Conservation (phyloP, 75 land plant species). For the Cunninghamia lanceolata region DNA sequence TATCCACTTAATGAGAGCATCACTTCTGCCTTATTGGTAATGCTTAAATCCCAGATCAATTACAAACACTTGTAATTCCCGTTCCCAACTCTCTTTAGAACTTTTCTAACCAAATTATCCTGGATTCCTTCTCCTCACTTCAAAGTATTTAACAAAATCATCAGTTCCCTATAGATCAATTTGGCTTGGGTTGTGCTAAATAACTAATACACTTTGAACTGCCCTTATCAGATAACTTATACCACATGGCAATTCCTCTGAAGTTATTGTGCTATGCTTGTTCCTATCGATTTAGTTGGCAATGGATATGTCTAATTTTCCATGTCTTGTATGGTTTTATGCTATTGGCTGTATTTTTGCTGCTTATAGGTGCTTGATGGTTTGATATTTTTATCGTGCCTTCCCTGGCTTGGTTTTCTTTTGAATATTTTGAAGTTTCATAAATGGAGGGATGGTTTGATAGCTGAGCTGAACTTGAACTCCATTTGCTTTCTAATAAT, state of each 20-base stretch:
- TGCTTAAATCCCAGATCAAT: neutral
- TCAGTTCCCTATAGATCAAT: neutral
- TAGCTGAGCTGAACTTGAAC: neutral
- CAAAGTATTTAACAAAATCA: neutral
- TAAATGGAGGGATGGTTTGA: neutral
- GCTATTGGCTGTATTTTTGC: neutral
- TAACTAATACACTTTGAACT: neutral
- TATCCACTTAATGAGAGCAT: neutral
- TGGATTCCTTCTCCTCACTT: neutral
- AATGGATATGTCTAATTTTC: neutral
- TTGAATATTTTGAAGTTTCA: neutral
- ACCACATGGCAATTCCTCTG: neutral
- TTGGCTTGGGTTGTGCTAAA: neutral
- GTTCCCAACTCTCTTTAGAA: neutral
- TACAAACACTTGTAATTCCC: neutral
- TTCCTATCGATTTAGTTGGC: neutral
- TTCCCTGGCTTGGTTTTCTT: neutral
- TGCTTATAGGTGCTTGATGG: neutral
- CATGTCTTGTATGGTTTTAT: neutral
- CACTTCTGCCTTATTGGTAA: neutral
- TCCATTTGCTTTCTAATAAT: neutral
- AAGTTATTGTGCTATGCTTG: neutral
- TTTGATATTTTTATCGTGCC: neutral
- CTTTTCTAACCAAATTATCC: neutral
- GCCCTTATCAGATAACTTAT: neutral